These are phyloP conservation scores for Tilletia indica DNA, from an alignment of 1,284 basidiomycete genomes.

Conservation along the genomic window DNA sequence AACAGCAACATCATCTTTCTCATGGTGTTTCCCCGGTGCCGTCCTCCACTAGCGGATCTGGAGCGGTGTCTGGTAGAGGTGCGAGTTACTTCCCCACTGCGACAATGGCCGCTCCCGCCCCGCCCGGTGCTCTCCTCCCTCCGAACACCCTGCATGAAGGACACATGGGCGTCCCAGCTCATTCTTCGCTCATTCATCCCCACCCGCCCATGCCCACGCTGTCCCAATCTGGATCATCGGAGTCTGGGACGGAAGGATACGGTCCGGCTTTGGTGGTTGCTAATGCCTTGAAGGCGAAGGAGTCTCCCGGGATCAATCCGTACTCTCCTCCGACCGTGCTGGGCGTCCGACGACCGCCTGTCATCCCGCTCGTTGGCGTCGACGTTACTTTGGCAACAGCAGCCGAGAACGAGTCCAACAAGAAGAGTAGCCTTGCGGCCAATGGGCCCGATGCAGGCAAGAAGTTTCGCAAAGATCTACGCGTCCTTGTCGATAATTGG, in stretches of 20 bases:
- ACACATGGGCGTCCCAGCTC: neutral
- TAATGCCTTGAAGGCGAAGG: too few species aligned
- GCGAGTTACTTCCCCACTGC: neutral
- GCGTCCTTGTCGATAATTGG: slow-evolving; percentile 4
- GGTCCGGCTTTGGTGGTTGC: too few species aligned
- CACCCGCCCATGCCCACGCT: neutral
- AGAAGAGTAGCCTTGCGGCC: neutral
- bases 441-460: too few species aligned
- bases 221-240: neutral
- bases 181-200: neutral
- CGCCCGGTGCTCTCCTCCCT: neutral
- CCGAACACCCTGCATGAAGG: neutral
- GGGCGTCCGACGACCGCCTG: slow-evolving; percentile 2
- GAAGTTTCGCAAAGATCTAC: neutral
- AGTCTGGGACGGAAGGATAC: too few species aligned
- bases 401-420: neutral
- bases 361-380: slow-evolving; percentile 12
- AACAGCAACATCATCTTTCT: too few species aligned
- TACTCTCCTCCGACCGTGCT: slow-evolving; percentile 13
- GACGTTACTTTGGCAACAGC: neutral
- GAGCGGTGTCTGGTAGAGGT: neutral
- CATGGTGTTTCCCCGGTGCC: too few species aligned
- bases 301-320: neutral
- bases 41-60: too few species aligned
- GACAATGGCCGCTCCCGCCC: neutral